Conservation (phyloP, 1,139 yeast genomes). For the Protomyces inouyei region DNA sequence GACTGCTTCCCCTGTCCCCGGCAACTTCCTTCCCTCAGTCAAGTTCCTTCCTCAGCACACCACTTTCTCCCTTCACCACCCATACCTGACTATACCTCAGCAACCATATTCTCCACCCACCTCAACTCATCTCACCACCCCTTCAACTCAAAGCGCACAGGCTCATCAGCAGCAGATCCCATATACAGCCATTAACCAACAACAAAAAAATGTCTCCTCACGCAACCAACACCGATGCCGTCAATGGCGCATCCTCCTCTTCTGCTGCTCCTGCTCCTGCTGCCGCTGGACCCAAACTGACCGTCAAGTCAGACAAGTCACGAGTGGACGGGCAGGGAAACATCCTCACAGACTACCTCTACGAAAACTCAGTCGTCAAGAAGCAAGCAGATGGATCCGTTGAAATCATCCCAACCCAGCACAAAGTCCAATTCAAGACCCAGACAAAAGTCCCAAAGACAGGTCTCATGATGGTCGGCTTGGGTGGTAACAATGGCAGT, state of each 20-base stretch:
- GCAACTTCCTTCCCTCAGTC: no score
- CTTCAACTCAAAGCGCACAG: conserved; percentile 40
- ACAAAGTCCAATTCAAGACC: conserved; percentile 78
- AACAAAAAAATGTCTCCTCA: conserved; percentile 39
- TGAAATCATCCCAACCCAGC: conserved; percentile 64
- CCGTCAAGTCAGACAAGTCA: conserved; percentile 24
- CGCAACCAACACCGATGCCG: conserved; percentile 35
- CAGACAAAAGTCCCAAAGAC: conserved; percentile 78
- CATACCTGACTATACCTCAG: background rate
- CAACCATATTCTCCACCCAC: conserved; percentile 32
- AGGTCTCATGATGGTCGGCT: conserved; percentile 79
- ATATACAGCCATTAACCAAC: background rate
- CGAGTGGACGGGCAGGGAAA: conserved; percentile 49
- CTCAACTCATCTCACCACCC: conserved; percentile 40
- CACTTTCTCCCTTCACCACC: background rate
- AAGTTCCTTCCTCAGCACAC: no score
- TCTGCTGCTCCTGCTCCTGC: conserved; percentile 46
- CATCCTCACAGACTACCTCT: conserved; percentile 57
- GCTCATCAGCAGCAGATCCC: conserved; percentile 26
- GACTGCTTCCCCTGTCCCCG: no score
- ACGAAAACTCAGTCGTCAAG: conserved; percentile 60
- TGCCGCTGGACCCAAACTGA: conserved; percentile 54
- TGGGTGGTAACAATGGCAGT: conserved; percentile 96
- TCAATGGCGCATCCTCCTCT: conserved; percentile 43
- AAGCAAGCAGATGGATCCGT: conserved; percentile 49